Evolutionary conservation across 345 rosid genomes (phyloP).

Genomic region (Combretum micranthum): DNA sequence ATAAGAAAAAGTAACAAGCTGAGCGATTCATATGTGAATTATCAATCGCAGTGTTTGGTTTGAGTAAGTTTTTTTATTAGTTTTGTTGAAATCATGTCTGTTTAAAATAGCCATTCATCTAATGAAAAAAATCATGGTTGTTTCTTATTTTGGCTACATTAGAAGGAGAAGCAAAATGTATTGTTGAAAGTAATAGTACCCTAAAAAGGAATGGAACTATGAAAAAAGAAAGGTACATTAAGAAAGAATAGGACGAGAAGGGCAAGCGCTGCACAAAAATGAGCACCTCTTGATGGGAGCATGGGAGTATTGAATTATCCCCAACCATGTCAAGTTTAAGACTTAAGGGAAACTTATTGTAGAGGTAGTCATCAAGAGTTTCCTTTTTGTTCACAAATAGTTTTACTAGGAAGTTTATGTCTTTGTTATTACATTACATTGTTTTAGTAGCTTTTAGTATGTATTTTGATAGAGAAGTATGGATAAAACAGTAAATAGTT

Average conservation of each 20-base stretch:
- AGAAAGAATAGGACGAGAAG: constrained; percentile 28
- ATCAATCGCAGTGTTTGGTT: too few species aligned
- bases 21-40: too few species aligned
- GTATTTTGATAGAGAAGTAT: too few species aligned
- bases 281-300: constrained; percentile 15
- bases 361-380: constrained; percentile 49
- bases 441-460: not conserved
- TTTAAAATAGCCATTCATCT: too few species aligned
- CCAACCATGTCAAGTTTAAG: constrained; percentile 43
- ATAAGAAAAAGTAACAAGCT: too few species aligned
- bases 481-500: not conserved
- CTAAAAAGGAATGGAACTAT: too few species aligned
- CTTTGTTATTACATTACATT: not conserved
- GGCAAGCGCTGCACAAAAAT: constrained; percentile 11
- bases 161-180: constrained; percentile 37
- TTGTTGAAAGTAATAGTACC: constrained; percentile 20
- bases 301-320: constrained; percentile 17
- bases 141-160: constrained; percentile 9
- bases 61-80: too few species aligned
- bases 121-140: not conserved
- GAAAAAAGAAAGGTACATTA: constrained; percentile 2
- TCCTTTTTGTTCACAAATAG: too few species aligned
- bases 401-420: too few species aligned
- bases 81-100: too few species aligned
- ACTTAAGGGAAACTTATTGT: constrained; percentile 69